Evolutionary conservation across 768 basidiomycete species (phyloP), one percentile per base, ranked within the genome.

Genomic region (Suillus ampliporus): DNA sequence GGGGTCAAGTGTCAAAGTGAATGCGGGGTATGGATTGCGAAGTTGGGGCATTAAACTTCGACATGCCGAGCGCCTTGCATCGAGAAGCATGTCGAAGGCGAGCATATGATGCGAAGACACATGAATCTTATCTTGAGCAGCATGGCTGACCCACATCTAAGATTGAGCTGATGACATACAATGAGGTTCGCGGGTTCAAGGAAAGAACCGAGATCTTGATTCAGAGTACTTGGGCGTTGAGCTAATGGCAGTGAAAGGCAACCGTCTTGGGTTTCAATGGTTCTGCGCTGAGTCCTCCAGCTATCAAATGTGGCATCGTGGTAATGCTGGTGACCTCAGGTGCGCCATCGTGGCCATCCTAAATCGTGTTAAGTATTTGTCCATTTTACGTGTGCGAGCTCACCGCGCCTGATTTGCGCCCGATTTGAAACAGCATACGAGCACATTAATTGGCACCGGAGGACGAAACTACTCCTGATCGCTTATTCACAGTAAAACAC

Each of bases 51-150:
- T 43, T 54, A 51, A 58, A 48, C 52, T 40, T 70, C 28, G 35
- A 43, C 70, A 51, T n/a, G 51, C 53, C 51, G 34, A 65, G 60
- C 58, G n/a, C 48, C 53, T 60, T 62, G 53, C 54, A 51, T 67
- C 57, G 21, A 44, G 50, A 61, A 63, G 58, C 54, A 57, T 57
- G 59, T 35, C 40, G 41, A 54, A 43, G 62, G 65, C 64, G 70
- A 74, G 73, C 68, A 69, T 65, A 61, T 63, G 66, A 73, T 64
- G 43, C 23, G 61, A 56, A 65, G 72, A 71, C 65, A 60, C 63
- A 56, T 58, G 56, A 51, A 56, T 69, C 51, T 53, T 60, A 61
- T 64, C 59, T 61, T 57, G 69, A 60, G 61, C 46, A 66, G 60
- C 62, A 64, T 73, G 67, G 57, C 57, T 50, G 63, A 61, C 62